Percentiles rank a stretch among this genome's conserved stretches.
Conservation (phyloP, 1,284 basidiomycete genomes). For the Dichomitus squalens region DNA sequence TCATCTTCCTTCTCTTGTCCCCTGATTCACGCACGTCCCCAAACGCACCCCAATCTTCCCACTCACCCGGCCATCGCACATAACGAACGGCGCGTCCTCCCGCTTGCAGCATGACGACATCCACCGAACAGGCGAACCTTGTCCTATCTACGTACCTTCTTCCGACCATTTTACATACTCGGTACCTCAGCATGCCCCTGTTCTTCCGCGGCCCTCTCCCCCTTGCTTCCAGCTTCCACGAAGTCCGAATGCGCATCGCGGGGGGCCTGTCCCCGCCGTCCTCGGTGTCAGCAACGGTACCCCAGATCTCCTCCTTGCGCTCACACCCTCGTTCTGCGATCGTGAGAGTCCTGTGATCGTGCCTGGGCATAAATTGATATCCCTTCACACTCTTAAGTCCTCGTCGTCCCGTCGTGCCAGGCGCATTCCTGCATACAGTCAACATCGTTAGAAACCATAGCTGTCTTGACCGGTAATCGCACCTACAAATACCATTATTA, state of each 20-base stretch:
- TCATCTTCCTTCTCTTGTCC: too few relatives aligned
- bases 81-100: too few relatives aligned
- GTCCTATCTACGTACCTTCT: too few relatives aligned
- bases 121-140: not conserved
- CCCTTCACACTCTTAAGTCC: constrained; percentile 23
- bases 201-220: not conserved
- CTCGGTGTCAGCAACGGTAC: constrained; percentile 9
- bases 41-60: too few relatives aligned
- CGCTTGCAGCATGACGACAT: not conserved
- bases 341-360: constrained; percentile 14
- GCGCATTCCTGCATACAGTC: too few relatives aligned
- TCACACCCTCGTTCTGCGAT: constrained; percentile 21
- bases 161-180: constrained; percentile 19
- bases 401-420: constrained; percentile 8
- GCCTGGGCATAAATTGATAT: constrained; percentile 18
- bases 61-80: not conserved
- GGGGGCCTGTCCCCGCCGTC: constrained; percentile 7
- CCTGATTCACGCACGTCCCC: too few relatives aligned
- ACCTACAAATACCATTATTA: too few relatives aligned
- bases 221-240: not conserved
- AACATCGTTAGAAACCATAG: too few relatives aligned
- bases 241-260: not conserved
- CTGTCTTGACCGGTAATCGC: too few relatives aligned
- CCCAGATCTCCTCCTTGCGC: constrained; percentile 18
- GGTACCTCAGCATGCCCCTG: constrained; percentile 11